Evolutionary conservation across 495 filamentous ascomycete species (phyloP).

Genomic region (Aspergillus cristatus): DNA sequence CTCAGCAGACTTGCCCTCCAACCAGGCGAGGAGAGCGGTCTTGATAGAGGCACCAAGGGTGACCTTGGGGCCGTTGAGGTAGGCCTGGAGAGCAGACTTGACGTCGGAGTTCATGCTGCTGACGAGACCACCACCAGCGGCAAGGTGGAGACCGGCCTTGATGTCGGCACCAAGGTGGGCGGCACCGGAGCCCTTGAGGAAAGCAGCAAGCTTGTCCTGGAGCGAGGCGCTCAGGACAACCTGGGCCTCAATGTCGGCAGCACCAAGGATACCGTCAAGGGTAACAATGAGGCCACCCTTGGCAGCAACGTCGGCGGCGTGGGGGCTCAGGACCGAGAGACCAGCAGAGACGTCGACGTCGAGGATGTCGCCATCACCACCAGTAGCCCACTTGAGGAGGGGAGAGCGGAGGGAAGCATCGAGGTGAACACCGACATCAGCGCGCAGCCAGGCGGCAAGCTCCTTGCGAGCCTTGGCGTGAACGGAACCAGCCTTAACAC

Average conservation of each 20-base stretch:
- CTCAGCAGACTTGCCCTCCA: conserved; percentile 20
- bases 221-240: conserved; percentile 25
- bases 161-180: conserved; percentile 17
- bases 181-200: conserved; percentile 15
- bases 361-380: conserved; percentile 14
- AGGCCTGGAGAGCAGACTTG: conserved; percentile 25
- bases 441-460: conserved; percentile 25
- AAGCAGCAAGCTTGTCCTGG: conserved; percentile 24
- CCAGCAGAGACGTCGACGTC: conserved; percentile 20
- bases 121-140: conserved; percentile 29
- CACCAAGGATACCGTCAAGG: conserved; percentile 31
- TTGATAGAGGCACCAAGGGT: conserved; percentile 22
- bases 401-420: conserved; percentile 19
- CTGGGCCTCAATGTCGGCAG: conserved; percentile 17
- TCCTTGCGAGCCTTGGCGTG: conserved; percentile 20
- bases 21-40: conserved; percentile 26
- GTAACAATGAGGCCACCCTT: conserved; percentile 31
- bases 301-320: conserved; percentile 27
- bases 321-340: conserved; percentile 29
- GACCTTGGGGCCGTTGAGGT: conserved; percentile 22
- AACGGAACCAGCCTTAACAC: conserved; percentile 26
- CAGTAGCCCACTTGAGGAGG: conserved; percentile 24
- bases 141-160: conserved; percentile 27
- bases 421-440: conserved; percentile 13
- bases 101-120: conserved; percentile 25